phyloP scores from a whole-genome alignment of 108 stramenopile genomes.

The Cyclostephanos invisitatus region DNA sequence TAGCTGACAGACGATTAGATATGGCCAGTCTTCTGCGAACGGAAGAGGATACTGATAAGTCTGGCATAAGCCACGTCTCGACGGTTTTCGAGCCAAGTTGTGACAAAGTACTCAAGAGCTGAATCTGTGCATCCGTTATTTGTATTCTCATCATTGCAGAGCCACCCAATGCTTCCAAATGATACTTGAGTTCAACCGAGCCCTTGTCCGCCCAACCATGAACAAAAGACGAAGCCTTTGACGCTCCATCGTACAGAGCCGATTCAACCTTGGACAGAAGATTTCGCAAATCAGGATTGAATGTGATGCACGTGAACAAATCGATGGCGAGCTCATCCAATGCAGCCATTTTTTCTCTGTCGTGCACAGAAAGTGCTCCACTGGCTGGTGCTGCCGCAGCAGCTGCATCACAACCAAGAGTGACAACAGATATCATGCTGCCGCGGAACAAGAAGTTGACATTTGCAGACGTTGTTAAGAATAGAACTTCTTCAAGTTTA shows the following conservation, averaged over 20 bases:
- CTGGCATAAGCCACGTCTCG: conserved; percentile 36
- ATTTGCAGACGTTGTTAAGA: conserved; percentile 9
- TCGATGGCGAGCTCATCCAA: conserved; percentile 44
- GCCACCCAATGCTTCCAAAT: conserved; percentile 24
- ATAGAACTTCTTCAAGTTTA: conserved; percentile 31
- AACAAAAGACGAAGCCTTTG: conserved; percentile 36
- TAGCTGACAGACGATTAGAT: background rate
- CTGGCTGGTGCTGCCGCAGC: background rate
- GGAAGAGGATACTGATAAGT: conserved; percentile 21
- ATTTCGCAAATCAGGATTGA: conserved; percentile 24
- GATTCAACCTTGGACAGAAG: conserved; percentile 20
- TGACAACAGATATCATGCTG: conserved; percentile 34
- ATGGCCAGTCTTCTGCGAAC: conserved; percentile 24
- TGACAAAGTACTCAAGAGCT: conserved; percentile 24
- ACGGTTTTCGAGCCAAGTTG: conserved; percentile 14
- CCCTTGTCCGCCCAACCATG: conserved; percentile 15
- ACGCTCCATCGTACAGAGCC: conserved; percentile 29
- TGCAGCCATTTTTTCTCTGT: conserved; percentile 25
- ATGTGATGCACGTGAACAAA: conserved; percentile 17
- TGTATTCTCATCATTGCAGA: conserved; percentile 17
- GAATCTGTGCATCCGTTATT: conserved; percentile 23
- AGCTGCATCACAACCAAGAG: background rate
- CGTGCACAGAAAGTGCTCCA: background rate
- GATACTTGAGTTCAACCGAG: conserved; percentile 10
- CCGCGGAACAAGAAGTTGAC: conserved; percentile 17